phyloP scores from a whole-genome alignment of 208 protist species.

The Leishmania lainsoni region DNA sequence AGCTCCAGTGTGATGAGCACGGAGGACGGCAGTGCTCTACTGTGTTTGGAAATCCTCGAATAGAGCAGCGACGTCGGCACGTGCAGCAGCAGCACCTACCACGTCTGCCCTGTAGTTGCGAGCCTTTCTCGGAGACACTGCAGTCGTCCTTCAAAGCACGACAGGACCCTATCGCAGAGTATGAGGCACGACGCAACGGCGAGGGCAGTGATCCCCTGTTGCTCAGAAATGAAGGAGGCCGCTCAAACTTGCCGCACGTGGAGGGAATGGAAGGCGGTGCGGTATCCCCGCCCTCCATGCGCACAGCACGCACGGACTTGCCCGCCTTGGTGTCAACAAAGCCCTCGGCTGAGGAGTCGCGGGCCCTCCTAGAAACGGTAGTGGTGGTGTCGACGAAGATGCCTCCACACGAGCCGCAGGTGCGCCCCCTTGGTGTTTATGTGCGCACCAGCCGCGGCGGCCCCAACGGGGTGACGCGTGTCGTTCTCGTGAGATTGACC shows the following conservation, averaged over 20 bases:
- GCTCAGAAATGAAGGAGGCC: neutral
- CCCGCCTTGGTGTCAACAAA: neutral
- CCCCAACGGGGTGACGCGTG: slow-evolving; percentile 45
- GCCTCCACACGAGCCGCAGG: slow-evolving; percentile 10
- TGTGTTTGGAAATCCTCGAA: slow-evolving; percentile 5
- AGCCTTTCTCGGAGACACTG: neutral
- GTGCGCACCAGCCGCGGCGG: slow-evolving; percentile 35
- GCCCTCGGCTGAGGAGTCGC: slow-evolving; percentile 2
- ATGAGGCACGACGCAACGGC: neutral
- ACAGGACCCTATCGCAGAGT: neutral
- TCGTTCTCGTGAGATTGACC: slow-evolving; percentile 68
- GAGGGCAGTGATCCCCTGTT: neutral
- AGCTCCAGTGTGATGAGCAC: slow-evolving; percentile 29
- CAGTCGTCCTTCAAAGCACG: neutral
- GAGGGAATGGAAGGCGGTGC: neutral
- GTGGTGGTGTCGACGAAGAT: slow-evolving; percentile 23
- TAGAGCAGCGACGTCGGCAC: neutral
- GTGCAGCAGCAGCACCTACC: neutral
- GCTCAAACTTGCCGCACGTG: neutral
- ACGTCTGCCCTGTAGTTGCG: neutral
- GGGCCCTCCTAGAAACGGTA: slow-evolving; percentile 14
- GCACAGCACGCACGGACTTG: neutral
- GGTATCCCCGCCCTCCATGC: neutral
- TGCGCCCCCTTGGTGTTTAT: slow-evolving; percentile 33
- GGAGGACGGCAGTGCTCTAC: slow-evolving; percentile 33